These are phyloP conservation scores for Articulospora tetracladia DNA, from an alignment of 495 filamentous ascomycete genomes.

Conservation along the genomic window DNA sequence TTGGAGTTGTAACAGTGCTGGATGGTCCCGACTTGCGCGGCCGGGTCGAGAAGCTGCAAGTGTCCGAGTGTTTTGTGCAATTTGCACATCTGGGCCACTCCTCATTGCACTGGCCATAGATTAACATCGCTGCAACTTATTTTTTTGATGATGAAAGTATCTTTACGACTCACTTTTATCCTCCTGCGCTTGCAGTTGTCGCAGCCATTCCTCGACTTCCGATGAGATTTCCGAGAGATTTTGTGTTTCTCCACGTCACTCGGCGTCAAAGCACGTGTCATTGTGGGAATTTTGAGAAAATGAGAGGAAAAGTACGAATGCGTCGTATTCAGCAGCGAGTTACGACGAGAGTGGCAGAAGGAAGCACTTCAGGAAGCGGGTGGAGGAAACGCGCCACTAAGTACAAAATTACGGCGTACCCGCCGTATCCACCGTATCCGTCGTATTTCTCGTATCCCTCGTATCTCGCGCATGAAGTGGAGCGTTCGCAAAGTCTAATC, in stretches of 20 bases:
- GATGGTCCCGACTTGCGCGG: not conserved
- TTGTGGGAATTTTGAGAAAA: not conserved
- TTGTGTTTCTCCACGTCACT: not conserved
- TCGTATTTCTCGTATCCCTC: too few relatives aligned
- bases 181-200: constrained; percentile 13
- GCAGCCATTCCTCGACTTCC: constrained; percentile 12
- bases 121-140: not conserved
- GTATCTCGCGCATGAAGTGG: too few relatives aligned
- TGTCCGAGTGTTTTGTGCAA: constrained; percentile 5
- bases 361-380: not conserved
- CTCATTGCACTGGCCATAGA: constrained; percentile 6
- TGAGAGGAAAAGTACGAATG: too few relatives aligned
- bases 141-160: not conserved
- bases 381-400: too few relatives aligned
- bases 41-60: constrained; percentile 7
- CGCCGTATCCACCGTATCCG: too few relatives aligned
- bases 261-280: not conserved
- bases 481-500: not conserved
- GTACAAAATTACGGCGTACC: too few relatives aligned
- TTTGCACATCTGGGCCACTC: not conserved
- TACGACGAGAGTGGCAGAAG: not conserved
- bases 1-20: not conserved
- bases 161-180: constrained; percentile 8
- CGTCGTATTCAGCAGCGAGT: not conserved
- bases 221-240: constrained; percentile 8